A percentile compares a stretch with the other conserved stretches of the same genome.
Conservation (phyloP, 1,284 basidiomycete species). For the Neonothopanus nambi region DNA sequence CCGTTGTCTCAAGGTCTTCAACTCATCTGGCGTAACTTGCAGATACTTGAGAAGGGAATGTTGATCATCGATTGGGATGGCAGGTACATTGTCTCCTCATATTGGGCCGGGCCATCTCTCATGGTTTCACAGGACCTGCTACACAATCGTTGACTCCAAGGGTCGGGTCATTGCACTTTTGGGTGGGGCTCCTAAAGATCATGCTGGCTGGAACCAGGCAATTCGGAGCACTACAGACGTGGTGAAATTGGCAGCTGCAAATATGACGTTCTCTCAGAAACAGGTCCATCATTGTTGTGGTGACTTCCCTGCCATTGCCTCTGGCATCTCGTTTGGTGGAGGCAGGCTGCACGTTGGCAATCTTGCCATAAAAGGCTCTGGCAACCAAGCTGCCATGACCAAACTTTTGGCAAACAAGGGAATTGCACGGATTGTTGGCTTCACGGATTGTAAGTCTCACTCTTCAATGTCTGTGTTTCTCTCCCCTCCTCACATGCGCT, state of each 20-base stretch:
- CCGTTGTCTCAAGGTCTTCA: not conserved
- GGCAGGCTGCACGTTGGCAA: not conserved
- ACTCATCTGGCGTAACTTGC: not conserved
- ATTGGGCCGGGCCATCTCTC: too few species aligned
- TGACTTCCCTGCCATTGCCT: not conserved
- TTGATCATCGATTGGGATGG: too few species aligned
- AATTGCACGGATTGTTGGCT: not conserved
- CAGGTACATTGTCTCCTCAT: too few species aligned
- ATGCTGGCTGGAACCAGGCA: not conserved
- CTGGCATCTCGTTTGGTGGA: not conserved
- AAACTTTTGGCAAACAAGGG: not conserved
- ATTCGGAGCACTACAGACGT: not conserved
- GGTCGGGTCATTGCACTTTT: slow-evolving; percentile 3
- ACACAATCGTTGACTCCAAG: not conserved
- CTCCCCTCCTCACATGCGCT: not conserved
- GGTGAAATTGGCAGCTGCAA: not conserved
- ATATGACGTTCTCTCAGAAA: not conserved
- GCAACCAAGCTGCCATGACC: not conserved
- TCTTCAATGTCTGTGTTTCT: not conserved
- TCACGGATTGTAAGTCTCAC: not conserved
- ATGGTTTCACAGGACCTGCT: not conserved
- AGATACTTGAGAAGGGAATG: too few species aligned
- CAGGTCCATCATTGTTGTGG: not conserved
- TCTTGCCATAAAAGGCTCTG: not conserved
- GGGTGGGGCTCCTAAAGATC: not conserved